Base-by-base conservation (phyloP, 352 stramenopile genomes). In the Phytophthora macrochlamydospora region DNA sequence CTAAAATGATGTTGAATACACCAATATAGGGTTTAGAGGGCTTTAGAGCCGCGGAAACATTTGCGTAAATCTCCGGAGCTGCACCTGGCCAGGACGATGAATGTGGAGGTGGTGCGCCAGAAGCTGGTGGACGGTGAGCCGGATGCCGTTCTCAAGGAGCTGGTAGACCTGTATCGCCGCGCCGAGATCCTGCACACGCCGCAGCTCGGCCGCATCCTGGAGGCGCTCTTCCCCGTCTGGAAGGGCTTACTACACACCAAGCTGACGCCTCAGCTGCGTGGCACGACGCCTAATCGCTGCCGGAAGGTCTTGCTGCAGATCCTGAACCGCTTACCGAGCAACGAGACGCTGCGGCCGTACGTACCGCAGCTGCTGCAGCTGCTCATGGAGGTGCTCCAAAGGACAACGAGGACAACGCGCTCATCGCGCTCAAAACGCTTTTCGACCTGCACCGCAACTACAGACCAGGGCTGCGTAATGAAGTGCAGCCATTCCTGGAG, bases 391-490 rank as follows among this genome's bases (percentile, higher is more conserved):
- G 94, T 98, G 37, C 73, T 99, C 48, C 86, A 92, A 43, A 90
- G 37, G 98, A 99, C 73, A 98, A 98, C 69, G 97, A 99, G 75
- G 96, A 98, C 43, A 99, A 99, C 78, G 93, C 93, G 29, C 79
- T 99, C 14, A 79, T 98, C 56, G 94, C 91, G 57, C 76, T 98
- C 45, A 91, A 96, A 62, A 98, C 98, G 62, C 92, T 99, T 35
- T 99, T 99, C 70, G 95, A 99, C 59, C 73, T 99, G 58, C 96
- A 99, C 76, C 98, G 98, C 62, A 98, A 97, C 65, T 99, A 98
- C 75, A 87, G 94, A 6, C 85, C 92, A 0, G 81, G 77, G 7
- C 78, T 98, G n/a, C 82, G 89, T 18, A 92, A 90, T 43, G 85
- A 98, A 65, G 95, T 99, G 48, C 89, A 93, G 67, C 75, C 87